Evolutionary conservation across 352 stramenopile genomes (phyloP), one percentile per base, ranked within the genome.

Genomic region (Phytophthora pisi): DNA sequence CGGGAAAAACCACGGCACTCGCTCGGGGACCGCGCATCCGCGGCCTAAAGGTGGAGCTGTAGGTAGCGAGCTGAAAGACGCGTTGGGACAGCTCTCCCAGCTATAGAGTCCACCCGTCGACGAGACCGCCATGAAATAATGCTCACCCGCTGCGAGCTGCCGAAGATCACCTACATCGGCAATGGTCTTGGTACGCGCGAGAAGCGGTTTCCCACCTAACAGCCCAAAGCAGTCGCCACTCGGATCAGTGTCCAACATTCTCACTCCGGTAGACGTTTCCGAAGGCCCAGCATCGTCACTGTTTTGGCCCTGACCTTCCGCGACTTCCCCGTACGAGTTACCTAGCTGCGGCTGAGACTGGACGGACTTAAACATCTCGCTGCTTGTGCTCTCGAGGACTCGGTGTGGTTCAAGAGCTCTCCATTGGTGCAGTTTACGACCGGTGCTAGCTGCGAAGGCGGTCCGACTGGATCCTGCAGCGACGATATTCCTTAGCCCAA

Each of bases 191-290:
- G 68, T 62, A 1, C 82, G 78, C 7, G 74, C 66, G 23, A 88
- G 55, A 40, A 90, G 57, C 15, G 74, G 79, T 11, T 57, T 79
- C 5, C 73, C 75, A 10, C 75, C 71, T 2, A 86, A 62, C 5
- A 89, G 61, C 1, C 79, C 78, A 47, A 90, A 85, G 52, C 72
- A 87, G 56, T 89, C 79, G 15, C 79, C 82, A 51, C 74, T 61
- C 5, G 76, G 61, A 26, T 81, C 62, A 10, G 58, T 50, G 6
- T 82, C 59, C 2, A 79, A 23, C 46, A 70, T 43, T 60, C 64
- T 28, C n/a, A 57, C 11, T 0, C 6, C 4, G 51, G 56, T 11
- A 23, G 45, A 18, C 2, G 45, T 9, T 16, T 54, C 53, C 7
- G 52, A 46, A 18, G 16, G 15, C 16, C 7, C 40, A 46, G 18